Evolutionary conservation across 495 filamentous ascomycete genomes (phyloP), one percentile per base, ranked within the genome.

Genomic region (Trichoderma asperelloides): DNA sequence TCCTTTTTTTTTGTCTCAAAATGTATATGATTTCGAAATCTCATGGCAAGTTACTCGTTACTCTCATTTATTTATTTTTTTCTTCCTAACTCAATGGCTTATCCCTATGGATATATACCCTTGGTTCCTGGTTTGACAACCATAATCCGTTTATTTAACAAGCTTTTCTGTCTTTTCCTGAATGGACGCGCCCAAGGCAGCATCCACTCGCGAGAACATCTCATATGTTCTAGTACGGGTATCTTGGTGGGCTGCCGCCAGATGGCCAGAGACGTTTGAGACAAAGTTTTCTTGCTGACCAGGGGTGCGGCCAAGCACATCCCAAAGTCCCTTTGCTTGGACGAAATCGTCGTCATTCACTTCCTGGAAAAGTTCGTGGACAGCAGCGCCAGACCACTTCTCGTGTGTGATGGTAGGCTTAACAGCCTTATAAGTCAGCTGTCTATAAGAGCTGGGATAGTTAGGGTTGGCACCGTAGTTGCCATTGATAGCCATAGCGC

Each of bases 391-490:
- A 68, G 68, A 74, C 39, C 65, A 68, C 27, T 73, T 76, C 51
- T 76, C 74, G 47, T 72, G 68, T 60, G 30, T 71, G 27, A 60
- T 70, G 45, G 51, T 65, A 51, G 64, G 45, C 25, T 71, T 51
- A 3, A 43, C 62, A 60, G 55, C 9, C 55, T 41, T 47, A 45
- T 68, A 73, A 74, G 21, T 47, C 68, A 47, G 72, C 66, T 3
- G 70, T 69, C 64, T 71, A 30, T 55, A 66, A 49, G 75, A 73
- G 18, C 74, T 67, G 30, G 78, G 73, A 64, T 82, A 82, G 67
- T 76, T 76, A 11, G 80, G 77, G 63, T 82, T 80, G 8, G 71
- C 73, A 11, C 78, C 80, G 64, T 79, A 82, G 70, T 82, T 84
- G 2, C 66, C 62, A 23, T 74, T 73, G 49, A 78, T 70, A 62